phyloP scores from a whole-genome alignment of 306 rosid species.

The Citrullus mucosospermus region DNA sequence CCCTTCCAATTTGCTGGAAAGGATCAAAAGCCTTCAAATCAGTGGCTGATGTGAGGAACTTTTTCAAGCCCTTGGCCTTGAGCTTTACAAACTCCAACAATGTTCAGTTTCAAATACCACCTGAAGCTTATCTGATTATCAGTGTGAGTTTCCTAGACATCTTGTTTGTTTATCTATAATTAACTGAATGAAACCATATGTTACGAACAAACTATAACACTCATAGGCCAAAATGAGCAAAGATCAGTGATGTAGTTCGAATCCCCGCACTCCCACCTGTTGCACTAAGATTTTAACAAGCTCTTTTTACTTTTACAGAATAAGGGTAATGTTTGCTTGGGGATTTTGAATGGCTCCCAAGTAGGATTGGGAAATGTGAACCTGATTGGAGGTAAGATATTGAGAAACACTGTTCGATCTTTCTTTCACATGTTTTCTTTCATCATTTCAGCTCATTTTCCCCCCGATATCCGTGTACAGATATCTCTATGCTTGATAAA shows the following conservation, averaged over 20 bases:
- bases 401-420: background rate
- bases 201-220: background rate
- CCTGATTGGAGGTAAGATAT: constrained; percentile 55
- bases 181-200: background rate
- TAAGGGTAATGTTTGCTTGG: constrained; percentile 57
- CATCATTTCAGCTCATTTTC: background rate
- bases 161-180: background rate
- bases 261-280: too few species aligned
- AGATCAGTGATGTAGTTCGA: too few species aligned
- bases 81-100: constrained; percentile 32
- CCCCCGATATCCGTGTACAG: constrained; percentile 13
- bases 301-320: constrained; percentile 23
- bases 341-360: constrained; percentile 45
- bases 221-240: too few species aligned
- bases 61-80: constrained; percentile 44
- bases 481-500: constrained; percentile 48
- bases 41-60: constrained; percentile 21
- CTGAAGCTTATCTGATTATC: constrained; percentile 50
- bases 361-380: constrained; percentile 36
- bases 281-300: background rate
- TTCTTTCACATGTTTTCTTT: background rate
- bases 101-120: constrained; percentile 33
- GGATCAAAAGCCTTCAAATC: constrained; percentile 50
- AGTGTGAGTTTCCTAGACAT: constrained; percentile 24
- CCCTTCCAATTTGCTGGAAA: constrained; percentile 72